A percentile compares a stretch with the other conserved stretches of the same genome.
phyloP scores from a whole-genome alignment of 106 monocot species.

The Allium fistulosum region DNA sequence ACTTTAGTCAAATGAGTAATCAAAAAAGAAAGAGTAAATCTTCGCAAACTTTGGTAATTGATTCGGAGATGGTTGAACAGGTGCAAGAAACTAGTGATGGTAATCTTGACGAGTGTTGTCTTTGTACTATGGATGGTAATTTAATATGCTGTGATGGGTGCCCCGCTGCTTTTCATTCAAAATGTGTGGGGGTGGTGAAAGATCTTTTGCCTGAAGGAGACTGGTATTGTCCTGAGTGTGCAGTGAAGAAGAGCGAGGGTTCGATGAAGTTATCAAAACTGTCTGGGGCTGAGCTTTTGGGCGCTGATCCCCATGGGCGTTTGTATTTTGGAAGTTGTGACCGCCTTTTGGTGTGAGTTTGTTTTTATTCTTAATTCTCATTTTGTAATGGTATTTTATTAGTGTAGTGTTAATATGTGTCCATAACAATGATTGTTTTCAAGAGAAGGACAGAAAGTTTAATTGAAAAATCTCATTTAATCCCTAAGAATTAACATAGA shows the following conservation, averaged over 20 bases:
- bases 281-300: conserved; percentile 72
- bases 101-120: conserved; percentile 84
- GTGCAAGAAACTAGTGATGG: conserved; percentile 42
- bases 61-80: conserved; percentile 6
- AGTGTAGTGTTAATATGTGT: not conserved
- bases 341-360: conserved; percentile 86
- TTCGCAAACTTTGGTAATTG: conserved; percentile 6
- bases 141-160: conserved; percentile 99
- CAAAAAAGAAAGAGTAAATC: conserved; percentile 16
- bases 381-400: no score
- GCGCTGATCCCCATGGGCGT: conserved; percentile 70
- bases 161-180: conserved; percentile 97
- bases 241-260: conserved; percentile 34
- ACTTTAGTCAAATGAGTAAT: conserved; percentile 2
- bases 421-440: not conserved
- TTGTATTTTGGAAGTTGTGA: conserved; percentile 65
- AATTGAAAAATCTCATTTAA: no score
- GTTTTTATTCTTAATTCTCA: not conserved
- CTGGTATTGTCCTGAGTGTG: conserved; percentile 93
- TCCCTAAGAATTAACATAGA: no score
- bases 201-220: conserved; percentile 90
- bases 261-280: conserved; percentile 25
- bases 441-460: not conserved
- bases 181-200: conserved; percentile 70
- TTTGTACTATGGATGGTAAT: conserved; percentile 89